Base-by-base conservation (phyloP, 257 asterid genomes). In the Dorcoceras hygrometricum region DNA sequence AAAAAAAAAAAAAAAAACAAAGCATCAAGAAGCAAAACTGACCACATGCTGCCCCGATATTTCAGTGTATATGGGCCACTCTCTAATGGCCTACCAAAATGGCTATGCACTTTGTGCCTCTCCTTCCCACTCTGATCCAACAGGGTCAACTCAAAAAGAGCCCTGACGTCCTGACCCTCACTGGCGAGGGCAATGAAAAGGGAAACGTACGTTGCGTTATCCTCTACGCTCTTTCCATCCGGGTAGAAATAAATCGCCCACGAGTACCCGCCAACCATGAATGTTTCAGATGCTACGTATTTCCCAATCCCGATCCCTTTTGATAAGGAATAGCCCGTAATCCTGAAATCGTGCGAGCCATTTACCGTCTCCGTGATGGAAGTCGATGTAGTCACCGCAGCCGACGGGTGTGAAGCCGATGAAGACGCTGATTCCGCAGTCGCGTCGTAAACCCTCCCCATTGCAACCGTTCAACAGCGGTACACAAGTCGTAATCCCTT, bases 41-140 rank as follows among this genome's bases (percentile, higher is more conserved):
- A 92, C 99, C 99, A 93, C 96, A 90, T 87, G 82, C 99, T 93
- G 76, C 99, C 97, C 20, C 95, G 77, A 79, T 86, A 90, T 81
- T 90, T 93, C 39, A 93, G 87, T 5, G 97, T 75, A 59, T 93
- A 93, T 0, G 99, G 99, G 18, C 99, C 99, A 63, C 87, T 86
- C 85, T 93, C 99, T 78, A 93, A 83, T 46, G 94, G 80, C 80
- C 99, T 86, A 27, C 96, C 97, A 56, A 93, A 93, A 83, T 93
- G 99, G 79, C 85, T 93, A 68, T 87, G 97, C 77, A 92, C 87
- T 87, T 90, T 90, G 80, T 93, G 97, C 84, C 87, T 88, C 82
- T 76, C 95, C 82, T 77, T 83, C 58, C 97, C 97, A 73, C 97
- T 90, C 81, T 90, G 99, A 77, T 93, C 99, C 70, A 86, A 67